phyloP scores from a whole-genome alignment of 768 basidiomycete species.

The Leccinum barrowsii region DNA sequence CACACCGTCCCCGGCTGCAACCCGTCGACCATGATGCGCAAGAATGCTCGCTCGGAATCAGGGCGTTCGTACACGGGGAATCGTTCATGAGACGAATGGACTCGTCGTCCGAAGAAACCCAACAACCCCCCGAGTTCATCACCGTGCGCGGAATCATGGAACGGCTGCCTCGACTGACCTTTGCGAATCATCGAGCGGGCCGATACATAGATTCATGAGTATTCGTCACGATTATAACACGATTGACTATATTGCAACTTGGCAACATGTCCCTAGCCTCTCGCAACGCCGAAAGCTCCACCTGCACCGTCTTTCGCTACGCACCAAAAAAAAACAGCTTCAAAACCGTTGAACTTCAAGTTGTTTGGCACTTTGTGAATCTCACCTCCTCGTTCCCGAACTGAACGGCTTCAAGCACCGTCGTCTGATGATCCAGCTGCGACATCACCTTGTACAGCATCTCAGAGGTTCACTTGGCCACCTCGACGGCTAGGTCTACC shows the following conservation, averaged over 20 bases:
- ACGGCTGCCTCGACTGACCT: slow-evolving; percentile 43
- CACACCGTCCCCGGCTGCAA: slow-evolving; percentile 91
- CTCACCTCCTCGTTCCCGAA: slow-evolving; percentile 77
- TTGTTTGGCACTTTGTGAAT: too few species aligned
- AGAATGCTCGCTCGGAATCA: slow-evolving; percentile 65
- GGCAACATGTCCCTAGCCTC: slow-evolving; percentile 68
- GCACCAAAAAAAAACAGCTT: background rate
- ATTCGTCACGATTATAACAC: too few species aligned
- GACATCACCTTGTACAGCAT: slow-evolving; percentile 74
- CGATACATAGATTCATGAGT: too few species aligned
- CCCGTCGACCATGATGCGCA: slow-evolving; percentile 50
- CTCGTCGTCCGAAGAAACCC: slow-evolving; percentile 86
- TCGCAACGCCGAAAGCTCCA: slow-evolving; percentile 72
- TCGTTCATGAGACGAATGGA: slow-evolving; percentile 95
- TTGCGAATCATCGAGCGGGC: slow-evolving; percentile 32
- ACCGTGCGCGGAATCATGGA: background rate
- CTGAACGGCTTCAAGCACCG: slow-evolving; percentile 77
- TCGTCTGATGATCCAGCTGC: slow-evolving; percentile 73
- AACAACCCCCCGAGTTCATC: background rate
- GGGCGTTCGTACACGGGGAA: slow-evolving; percentile 85
- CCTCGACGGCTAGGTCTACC: slow-evolving; percentile 84
- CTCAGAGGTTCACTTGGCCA: slow-evolving; percentile 70
- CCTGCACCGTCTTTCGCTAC: slow-evolving; percentile 49
- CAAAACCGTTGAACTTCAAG: too few species aligned
- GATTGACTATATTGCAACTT: slow-evolving; percentile 46